These are phyloP conservation scores for Argentina anserina DNA, from an alignment of 306 rosid species.

Conservation along the genomic window DNA sequence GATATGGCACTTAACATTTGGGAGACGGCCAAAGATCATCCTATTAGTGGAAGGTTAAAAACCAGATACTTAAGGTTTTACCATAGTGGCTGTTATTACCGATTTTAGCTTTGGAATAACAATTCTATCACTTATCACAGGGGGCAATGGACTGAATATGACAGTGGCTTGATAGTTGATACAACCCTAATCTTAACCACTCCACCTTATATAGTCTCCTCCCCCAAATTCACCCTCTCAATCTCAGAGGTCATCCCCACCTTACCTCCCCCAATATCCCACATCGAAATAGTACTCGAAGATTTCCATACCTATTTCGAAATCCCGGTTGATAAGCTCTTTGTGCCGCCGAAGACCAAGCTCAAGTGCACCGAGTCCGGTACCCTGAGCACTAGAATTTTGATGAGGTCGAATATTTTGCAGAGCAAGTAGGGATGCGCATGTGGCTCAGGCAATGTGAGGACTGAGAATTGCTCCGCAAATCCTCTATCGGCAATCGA, in stretches of 20 bases:
- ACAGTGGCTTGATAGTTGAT: too few species aligned
- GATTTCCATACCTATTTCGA: neutral
- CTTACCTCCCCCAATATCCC: conserved; percentile 15
- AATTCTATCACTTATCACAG: too few species aligned
- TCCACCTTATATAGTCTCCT: conserved; percentile 19
- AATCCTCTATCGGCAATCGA: too few species aligned
- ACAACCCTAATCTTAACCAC: conserved; percentile 22
- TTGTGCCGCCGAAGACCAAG: conserved; percentile 76
- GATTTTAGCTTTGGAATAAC: too few species aligned
- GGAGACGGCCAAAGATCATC: too few species aligned
- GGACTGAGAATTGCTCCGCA: conserved; percentile 75
- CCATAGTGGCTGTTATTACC: too few species aligned
- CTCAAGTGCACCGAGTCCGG: conserved; percentile 29
- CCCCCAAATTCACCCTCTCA: conserved; percentile 50
- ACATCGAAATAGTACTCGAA: conserved; percentile 3
- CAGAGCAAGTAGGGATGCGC: conserved; percentile 70
- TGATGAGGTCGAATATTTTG: conserved; percentile 86
- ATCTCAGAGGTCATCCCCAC: conserved; percentile 41
- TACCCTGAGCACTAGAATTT: conserved; percentile 42
- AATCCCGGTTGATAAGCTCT: conserved; percentile 58
- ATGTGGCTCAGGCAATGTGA: conserved; percentile 55
- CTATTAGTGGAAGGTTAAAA: too few species aligned
- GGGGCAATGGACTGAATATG: too few species aligned
- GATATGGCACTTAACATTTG: too few species aligned
- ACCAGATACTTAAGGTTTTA: too few species aligned